A percentile compares a stretch with the other conserved stretches of the same genome.
Conservation (phyloP, 2,329 filamentous ascomycete genomes). For the Camillea tinctor region DNA sequence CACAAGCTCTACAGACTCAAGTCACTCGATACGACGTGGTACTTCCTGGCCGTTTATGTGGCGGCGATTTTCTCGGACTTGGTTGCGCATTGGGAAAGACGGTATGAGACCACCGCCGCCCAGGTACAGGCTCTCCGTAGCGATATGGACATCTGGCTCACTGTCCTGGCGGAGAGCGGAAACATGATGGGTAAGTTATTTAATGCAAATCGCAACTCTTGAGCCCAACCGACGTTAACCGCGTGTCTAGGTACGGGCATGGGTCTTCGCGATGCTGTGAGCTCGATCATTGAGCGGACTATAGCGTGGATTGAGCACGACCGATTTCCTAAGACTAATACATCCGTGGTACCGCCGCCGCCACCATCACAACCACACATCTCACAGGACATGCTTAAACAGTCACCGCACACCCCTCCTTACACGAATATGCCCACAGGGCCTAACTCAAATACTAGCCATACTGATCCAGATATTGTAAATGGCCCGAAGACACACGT, state of each 20-base stretch:
- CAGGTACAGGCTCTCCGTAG: slow-evolving; percentile 60
- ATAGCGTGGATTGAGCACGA: slow-evolving; percentile 53
- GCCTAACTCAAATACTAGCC: slow-evolving; percentile 15
- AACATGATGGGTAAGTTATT: slow-evolving; percentile 61
- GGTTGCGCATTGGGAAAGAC: slow-evolving; percentile 66
- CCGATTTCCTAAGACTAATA: slow-evolving; percentile 38
- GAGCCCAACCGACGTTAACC: slow-evolving; percentile 12
- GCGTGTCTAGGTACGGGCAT: slow-evolving; percentile 42
- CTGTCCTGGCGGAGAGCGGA: slow-evolving; percentile 65
- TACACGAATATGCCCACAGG: slow-evolving; percentile 24
- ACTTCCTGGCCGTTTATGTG: slow-evolving; percentile 69
- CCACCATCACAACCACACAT: slow-evolving; percentile 9
- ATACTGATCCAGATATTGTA: slow-evolving; percentile 21
- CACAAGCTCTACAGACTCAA: slow-evolving; percentile 61
- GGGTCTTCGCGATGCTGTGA: slow-evolving; percentile 44
- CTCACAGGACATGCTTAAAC: slow-evolving; percentile 31
- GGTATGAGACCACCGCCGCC: slow-evolving; percentile 55
- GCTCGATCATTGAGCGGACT: slow-evolving; percentile 49
- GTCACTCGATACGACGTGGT: slow-evolving; percentile 76
- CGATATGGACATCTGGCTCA: slow-evolving; percentile 70
- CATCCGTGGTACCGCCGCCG: slow-evolving; percentile 14
- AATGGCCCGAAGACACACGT: slow-evolving; percentile 23
- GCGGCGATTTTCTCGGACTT: slow-evolving; percentile 72
- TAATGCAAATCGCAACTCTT: not conserved
- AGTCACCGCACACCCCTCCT: slow-evolving; percentile 29